Conservation (phyloP, 371 early-diverging fungal species). For the Mucor irregularis region DNA sequence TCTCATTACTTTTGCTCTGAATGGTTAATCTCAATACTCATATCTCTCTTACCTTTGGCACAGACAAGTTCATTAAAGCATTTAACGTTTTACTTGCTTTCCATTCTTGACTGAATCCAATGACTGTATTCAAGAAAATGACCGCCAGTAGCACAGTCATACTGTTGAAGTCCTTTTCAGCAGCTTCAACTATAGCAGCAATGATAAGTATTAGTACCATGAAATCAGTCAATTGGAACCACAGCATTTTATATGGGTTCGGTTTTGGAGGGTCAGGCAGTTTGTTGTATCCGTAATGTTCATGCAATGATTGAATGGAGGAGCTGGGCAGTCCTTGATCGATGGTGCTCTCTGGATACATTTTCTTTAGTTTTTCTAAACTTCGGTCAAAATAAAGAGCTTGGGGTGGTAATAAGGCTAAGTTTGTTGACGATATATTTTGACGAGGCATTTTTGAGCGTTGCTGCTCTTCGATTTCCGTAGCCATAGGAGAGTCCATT, state of each 20-base stretch:
- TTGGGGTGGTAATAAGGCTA: conserved; percentile 56
- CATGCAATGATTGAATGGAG: conserved; percentile 55
- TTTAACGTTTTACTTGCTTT: conserved; percentile 90
- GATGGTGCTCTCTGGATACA: conserved; percentile 77
- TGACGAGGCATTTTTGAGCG: conserved; percentile 29
- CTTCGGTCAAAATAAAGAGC: conserved; percentile 89
- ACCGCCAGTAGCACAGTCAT: conserved; percentile 75
- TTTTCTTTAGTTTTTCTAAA: conserved; percentile 71
- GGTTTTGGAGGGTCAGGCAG: conserved; percentile 80
- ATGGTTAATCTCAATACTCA: too few species aligned
- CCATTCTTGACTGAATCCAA: conserved; percentile 92
- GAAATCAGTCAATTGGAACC: conserved; percentile 87
- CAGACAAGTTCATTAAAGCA: conserved; percentile 81
- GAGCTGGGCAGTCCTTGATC: conserved; percentile 65
- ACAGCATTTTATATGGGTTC: conserved; percentile 76
- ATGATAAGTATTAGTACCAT: conserved; percentile 82
- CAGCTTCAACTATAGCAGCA: conserved; percentile 76
- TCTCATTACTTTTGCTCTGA: too few species aligned
- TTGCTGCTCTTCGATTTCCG: conserved; percentile 24
- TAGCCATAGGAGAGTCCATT: conserved; percentile 29
- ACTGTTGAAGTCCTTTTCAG: conserved; percentile 74
- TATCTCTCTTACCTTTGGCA: conserved; percentile 77
- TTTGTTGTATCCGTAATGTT: conserved; percentile 83
- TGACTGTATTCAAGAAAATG: conserved; percentile 81
- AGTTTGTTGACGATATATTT: conserved; percentile 25